Base-by-base conservation (phyloP, 2,329 filamentous ascomycete species). In the Sordariomycetes sp. region DNA sequence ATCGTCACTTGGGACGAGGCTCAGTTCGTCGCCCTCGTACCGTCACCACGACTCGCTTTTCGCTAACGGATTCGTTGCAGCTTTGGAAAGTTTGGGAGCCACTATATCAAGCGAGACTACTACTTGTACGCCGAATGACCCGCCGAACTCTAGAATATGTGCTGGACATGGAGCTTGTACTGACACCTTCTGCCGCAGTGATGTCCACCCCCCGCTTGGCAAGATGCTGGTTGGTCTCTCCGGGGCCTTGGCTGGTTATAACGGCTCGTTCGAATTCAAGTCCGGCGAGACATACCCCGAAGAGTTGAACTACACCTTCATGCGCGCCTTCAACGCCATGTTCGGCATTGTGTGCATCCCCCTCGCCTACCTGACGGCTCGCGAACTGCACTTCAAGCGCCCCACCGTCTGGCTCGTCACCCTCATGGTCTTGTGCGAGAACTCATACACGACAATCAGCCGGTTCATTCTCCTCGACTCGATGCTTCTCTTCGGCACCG, bases 251-350 rank as follows among this genome's bases (percentile, higher is more conserved):
- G 95, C 93, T 64, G 93, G 93, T 64, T 99, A 99, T 79, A 99
- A 99, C 77, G 94, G 94, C 60, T 95, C 93, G 3, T 99, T 99
- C 74, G 94, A 99, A 70, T 99, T 99, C 82, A 99, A 99, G 75
- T 97, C 93, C 58, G 94, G 94, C 70, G 94, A 97, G 69, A 91
- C 83, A 58, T 99, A 99, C 71, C 94, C 94, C 12, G 84, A 86
- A 65, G 90, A 97, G 68, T 80, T 99, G 69, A 88, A 99, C 78
- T 99, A 96, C 73, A 95, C 92, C 66, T 96, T 96, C 70, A 99
- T 99, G 95, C 90, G 94, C 66, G 82, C 93, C 61, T 99, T 99
- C 82, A 99, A 97, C 72, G 88, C 93, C 63, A 84, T 90, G 62
- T 99, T 97, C 71, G 94, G 94, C 61, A 93, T 92, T 61, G 79